A percentile compares a stretch with the other conserved stretches of the same genome.
Conservation (phyloP, 1,284 basidiomycete genomes). For the Sporisorium graminicola region DNA sequence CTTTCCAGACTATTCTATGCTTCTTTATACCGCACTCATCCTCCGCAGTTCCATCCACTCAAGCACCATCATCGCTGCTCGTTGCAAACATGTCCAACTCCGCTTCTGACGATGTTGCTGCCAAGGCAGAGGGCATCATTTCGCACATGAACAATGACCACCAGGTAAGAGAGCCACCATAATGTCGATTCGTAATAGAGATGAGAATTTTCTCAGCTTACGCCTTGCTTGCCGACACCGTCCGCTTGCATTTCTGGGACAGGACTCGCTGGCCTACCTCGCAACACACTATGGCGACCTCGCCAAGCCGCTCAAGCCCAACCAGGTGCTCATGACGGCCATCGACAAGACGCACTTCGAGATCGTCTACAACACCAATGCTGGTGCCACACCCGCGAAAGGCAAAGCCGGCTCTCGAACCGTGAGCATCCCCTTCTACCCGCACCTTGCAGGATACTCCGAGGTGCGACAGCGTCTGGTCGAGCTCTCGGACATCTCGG, state of each 20-base stretch:
- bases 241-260: not conserved
- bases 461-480: conserved; percentile 44
- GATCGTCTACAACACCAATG: conserved; percentile 37
- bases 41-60: conserved; percentile 2
- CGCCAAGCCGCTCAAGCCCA: conserved; percentile 29
- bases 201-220: not conserved
- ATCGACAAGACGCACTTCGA: conserved; percentile 52
- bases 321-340: conserved; percentile 45
- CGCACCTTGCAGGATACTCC: conserved; percentile 38
- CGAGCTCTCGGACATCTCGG: conserved; percentile 33
- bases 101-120: conserved; percentile 36
- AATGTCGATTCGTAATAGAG: too few relatives aligned
- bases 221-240: too few relatives aligned
- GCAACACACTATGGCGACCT: conserved; percentile 50
- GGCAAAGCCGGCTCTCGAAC: conserved; percentile 26
- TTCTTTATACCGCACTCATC: conserved; percentile 10
- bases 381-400: conserved; percentile 16
- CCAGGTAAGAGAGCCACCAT: conserved; percentile 31
- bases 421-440: conserved; percentile 43
- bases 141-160: conserved; percentile 57
- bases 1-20: conserved; percentile 6
- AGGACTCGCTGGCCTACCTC: conserved; percentile 53
- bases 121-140: conserved; percentile 46
- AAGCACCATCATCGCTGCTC: not conserved
- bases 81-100: conserved; percentile 13